These are phyloP conservation scores for Stachybotrys elegans DNA, from an alignment of 2,329 filamentous ascomycete genomes.

Conservation along the genomic window DNA sequence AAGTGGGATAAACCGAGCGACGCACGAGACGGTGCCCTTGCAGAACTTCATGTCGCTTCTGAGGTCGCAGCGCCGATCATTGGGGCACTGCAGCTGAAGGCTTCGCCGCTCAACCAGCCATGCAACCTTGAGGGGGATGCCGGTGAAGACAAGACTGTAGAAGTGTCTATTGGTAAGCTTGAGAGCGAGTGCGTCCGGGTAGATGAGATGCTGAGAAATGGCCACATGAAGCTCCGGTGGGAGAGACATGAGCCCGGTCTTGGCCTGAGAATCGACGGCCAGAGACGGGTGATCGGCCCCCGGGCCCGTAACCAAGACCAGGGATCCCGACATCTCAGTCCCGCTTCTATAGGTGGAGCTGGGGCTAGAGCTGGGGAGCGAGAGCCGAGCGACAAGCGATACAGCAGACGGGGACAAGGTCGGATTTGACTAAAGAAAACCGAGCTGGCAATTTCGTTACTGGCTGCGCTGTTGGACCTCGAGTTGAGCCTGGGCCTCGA, in stretches of 20 bases:
- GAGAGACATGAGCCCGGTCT: constrained; percentile 37
- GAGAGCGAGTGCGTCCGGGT: constrained; percentile 66
- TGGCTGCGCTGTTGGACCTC: no score
- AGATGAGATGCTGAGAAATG: constrained; percentile 56
- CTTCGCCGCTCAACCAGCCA: constrained; percentile 63
- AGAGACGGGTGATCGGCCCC: constrained; percentile 17
- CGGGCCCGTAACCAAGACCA: no score
- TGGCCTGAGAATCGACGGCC: constrained; percentile 2
- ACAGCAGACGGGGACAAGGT: no score
- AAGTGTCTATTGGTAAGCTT: constrained; percentile 64
- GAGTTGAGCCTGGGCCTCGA: no score
- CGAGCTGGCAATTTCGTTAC: no score
- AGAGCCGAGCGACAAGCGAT: no score
- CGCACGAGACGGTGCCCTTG: constrained; percentile 52
- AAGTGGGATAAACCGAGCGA: constrained; percentile 3
- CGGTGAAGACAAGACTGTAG: constrained; percentile 60
- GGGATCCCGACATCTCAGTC: no score
- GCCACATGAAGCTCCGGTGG: constrained; percentile 64
- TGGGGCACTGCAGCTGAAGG: constrained; percentile 62
- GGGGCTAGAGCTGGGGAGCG: no score
- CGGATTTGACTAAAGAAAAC: no score
- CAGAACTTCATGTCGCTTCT: constrained; percentile 57
- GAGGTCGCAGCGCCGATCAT: constrained; percentile 50
- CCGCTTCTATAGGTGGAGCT: no score
- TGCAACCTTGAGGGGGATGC: constrained; percentile 59